These are phyloP conservation scores for Mollisia scopiformis DNA, from an alignment of 2,329 filamentous ascomycete genomes.

Conservation along the genomic window DNA sequence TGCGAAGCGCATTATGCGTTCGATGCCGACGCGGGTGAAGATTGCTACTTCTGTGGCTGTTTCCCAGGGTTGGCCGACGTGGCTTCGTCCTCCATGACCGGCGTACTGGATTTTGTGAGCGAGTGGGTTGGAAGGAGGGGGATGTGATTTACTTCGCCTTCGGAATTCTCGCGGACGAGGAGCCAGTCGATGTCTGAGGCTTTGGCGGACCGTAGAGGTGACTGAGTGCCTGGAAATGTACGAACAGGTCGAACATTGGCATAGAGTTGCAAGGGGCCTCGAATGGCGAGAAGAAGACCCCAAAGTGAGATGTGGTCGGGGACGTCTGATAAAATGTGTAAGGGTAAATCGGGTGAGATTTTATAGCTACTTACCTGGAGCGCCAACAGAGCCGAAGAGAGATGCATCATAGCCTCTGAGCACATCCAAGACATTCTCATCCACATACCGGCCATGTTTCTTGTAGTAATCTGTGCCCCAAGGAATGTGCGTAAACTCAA, in stretches of 20 bases:
- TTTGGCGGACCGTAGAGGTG: conserved; percentile 48
- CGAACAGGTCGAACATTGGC: conserved; percentile 65
- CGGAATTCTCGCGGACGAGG: conserved; percentile 66
- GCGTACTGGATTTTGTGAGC: too few species aligned
- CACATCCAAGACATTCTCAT: conserved; percentile 55
- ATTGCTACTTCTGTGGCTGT: conserved; percentile 63
- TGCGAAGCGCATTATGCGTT: conserved; percentile 63
- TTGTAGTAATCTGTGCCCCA: conserved; percentile 64
- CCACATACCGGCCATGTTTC: conserved; percentile 59
- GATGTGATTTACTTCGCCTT: too few species aligned
- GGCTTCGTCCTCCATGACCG: conserved; percentile 63
- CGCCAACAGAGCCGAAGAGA: conserved; percentile 61
- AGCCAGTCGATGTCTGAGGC: conserved; percentile 62
- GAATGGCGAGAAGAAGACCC: conserved; percentile 57
- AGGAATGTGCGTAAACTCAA: conserved; percentile 52
- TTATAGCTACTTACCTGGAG: conserved; percentile 44
- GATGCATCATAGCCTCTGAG: conserved; percentile 59
- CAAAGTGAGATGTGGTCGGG: conserved; percentile 69
- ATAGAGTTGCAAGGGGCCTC: conserved; percentile 59
- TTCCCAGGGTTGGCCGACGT: conserved; percentile 59
- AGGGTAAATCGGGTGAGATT: neutral
- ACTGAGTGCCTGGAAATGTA: conserved; percentile 58
- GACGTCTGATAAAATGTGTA: conserved; percentile 44
- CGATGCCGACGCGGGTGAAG: conserved; percentile 61
- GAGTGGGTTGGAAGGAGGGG: too few species aligned